Base-by-base conservation (phyloP, 257 asterid species). In the Marsdenia floribunda region DNA sequence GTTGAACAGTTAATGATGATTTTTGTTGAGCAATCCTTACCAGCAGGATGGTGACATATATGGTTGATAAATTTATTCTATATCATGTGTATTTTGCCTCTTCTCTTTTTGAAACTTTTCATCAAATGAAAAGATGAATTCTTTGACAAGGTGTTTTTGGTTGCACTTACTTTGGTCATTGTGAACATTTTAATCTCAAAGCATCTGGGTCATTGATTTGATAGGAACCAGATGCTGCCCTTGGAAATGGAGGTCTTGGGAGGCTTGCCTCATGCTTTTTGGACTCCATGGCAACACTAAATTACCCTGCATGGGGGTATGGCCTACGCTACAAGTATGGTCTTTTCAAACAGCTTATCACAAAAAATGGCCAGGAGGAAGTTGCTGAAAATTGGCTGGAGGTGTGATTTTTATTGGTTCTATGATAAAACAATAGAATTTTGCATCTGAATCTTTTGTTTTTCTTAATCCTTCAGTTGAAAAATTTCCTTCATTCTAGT, bases 371-470 rank as follows among this genome's bases (percentile, higher is more conserved):
- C 54, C 91, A 88, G 78, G 86, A 85, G 77, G 93, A 88, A 74
- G 88, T 86, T 77, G 90, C 93, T 40, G 93, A 88, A 78, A 77
- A 85, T 79, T 88, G 93, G 93, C 91, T 88, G 42, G 93, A 88
- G 86, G 88, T 83, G 58, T 54, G 54, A 40, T 33, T 66, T 38
- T 18, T 47, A 11, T 64, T 76, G 49, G 1, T 76, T 72, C 53
- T 66, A 42, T 4, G 40, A 21, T 53, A 4, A 44, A 13, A 29
- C 58, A 6, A 53, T 35, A 3, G 11, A 29, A n/a, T 38, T 38
- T 42, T 46, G 40, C 22, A 22, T 55, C 11, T 42, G 70, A 70
- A 16, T 26, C 21, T 53, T 14, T 52, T 33, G 8, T 10, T 18
- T 13, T 12, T 21, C 44, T 49, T 13, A 22, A 10, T 29, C 29